These are phyloP conservation scores for Deuterostichococcus epilithicus DNA, from an alignment of 139 green algal species.

Conservation along the genomic window DNA sequence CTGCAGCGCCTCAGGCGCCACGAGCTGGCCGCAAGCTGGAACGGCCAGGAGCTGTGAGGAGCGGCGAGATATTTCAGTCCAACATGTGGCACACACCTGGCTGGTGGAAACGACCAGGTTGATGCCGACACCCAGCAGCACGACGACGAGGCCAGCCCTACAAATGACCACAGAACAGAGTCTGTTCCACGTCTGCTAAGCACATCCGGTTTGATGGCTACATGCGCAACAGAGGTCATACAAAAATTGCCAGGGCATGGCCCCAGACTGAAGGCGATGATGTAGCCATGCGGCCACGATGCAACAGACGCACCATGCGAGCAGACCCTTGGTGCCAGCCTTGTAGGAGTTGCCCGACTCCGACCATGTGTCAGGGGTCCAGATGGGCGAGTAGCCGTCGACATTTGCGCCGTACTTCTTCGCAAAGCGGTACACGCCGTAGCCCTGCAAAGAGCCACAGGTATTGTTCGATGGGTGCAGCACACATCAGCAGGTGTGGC, in stretches of 20 bases:
- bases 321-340: constrained; percentile 85
- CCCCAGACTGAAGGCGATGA: not conserved
- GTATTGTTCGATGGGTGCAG: no score
- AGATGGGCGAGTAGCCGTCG: constrained; percentile 95
- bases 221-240: not conserved
- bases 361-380: constrained; percentile 92
- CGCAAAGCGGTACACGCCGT: constrained; percentile 83
- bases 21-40: no score
- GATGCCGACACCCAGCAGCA: constrained; percentile 58
- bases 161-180: not conserved
- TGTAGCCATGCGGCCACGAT: not conserved
- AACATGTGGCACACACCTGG: no score
- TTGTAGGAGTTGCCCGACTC: constrained; percentile 77
- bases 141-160: constrained; percentile 46
- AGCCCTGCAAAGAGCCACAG: constrained; percentile 52
- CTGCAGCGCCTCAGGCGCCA: no score
- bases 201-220: not conserved
- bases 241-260: not conserved
- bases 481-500: no score
- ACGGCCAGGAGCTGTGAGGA: no score
- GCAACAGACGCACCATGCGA: constrained; percentile 64
- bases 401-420: constrained; percentile 95
- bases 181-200: not conserved
- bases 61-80: no score
- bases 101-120: constrained; percentile 85